Percentiles rank a stretch among this genome's conserved stretches.
Evolutionary conservation across 225 moss, liverwort and hornwort species (phyloP).

Genomic region (Thuidium tamariscinum): DNA sequence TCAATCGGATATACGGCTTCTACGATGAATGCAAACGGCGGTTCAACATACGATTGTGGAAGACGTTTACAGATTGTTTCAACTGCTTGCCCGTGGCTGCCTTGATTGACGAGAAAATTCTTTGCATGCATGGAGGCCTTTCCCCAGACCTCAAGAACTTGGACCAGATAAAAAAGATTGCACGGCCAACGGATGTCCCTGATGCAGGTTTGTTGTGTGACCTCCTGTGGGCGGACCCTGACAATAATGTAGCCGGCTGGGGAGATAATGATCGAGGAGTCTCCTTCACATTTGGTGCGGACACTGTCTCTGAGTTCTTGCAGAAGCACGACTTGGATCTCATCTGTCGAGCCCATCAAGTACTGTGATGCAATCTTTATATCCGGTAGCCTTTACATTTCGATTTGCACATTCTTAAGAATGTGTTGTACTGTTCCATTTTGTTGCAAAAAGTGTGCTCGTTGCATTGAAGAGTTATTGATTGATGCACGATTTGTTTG

Average conservation of each 20-base stretch:
- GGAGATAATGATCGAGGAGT: slow-evolving; percentile 95
- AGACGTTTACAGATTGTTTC: slow-evolving; percentile 98
- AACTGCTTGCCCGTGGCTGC: slow-evolving; percentile 97
- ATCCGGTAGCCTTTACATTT: background rate
- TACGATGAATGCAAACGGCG: slow-evolving; percentile 98
- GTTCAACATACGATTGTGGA: slow-evolving; percentile 99
- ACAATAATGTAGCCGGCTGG: slow-evolving; percentile 84
- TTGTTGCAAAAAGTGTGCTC: background rate
- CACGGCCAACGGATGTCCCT: slow-evolving; percentile 93
- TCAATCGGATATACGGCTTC: slow-evolving; percentile 98
- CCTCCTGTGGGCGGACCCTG: slow-evolving; percentile 95
- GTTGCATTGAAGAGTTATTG: background rate
- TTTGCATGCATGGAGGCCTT: slow-evolving; percentile 99
- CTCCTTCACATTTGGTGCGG: slow-evolving; percentile 79
- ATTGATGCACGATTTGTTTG: background rate
- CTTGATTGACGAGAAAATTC: slow-evolving; percentile 97
- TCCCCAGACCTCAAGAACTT: slow-evolving; percentile 88
- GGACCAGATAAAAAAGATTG: slow-evolving; percentile 98
- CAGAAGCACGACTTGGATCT: slow-evolving; percentile 98
- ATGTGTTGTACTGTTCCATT: background rate
- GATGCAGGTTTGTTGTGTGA: slow-evolving; percentile 93
- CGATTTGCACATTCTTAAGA: background rate
- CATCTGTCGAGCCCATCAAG: slow-evolving; percentile 99
- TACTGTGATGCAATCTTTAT: slow-evolving; percentile 12
- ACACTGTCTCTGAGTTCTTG: slow-evolving; percentile 78